Base-by-base conservation (phyloP, 768 basidiomycete species). In the Russula dissimulans region DNA sequence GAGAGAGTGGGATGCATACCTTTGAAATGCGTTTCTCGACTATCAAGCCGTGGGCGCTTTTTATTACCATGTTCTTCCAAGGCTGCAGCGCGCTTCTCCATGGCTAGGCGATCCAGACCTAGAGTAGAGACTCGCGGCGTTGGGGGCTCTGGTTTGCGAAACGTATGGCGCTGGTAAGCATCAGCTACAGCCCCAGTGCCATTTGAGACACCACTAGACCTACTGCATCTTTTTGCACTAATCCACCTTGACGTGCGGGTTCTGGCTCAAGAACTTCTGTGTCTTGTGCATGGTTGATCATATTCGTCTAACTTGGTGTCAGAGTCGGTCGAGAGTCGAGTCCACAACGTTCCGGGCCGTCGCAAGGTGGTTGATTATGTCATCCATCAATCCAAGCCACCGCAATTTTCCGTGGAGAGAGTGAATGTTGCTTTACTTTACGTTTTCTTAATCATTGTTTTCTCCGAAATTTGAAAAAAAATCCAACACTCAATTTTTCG, bases 231-330 rank as follows among this genome's bases (percentile, higher is more conserved):
- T 73, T 75, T 54, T 84, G 77, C 70, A 89, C 78, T 7, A 95
- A 75, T 0, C 94, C 93, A 39, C 93, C 94, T 62, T 82, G 82
- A 32, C 91, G 75, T n/a, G 74, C 72, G 0, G 84, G 83, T 39
- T 90, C 91, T 6, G 91, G 88, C 67, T 89, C 87, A 29, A 95
- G 79, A 2, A 91, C 85, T 64, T 97, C 94, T 55, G 82, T 86
- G 70, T 85, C 84, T 58, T 86, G 81, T 34, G 36, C 12, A 12
- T 52, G 26, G 43, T 59, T 50, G 10, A 52, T 39, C 60, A 61
- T 61, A 5, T 10, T 36, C 34, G 1, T 36, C 34, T 36, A 1
- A 10, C 10, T 36, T 36, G 7, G 34, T 5, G 34, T 36, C 34
- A 36, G 22, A 26, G 22, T 26, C 34, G 3, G 34, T 36, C 3